Base-by-base conservation (phyloP, 495 filamentous ascomycete species). In the Aspergillus cristatus region DNA sequence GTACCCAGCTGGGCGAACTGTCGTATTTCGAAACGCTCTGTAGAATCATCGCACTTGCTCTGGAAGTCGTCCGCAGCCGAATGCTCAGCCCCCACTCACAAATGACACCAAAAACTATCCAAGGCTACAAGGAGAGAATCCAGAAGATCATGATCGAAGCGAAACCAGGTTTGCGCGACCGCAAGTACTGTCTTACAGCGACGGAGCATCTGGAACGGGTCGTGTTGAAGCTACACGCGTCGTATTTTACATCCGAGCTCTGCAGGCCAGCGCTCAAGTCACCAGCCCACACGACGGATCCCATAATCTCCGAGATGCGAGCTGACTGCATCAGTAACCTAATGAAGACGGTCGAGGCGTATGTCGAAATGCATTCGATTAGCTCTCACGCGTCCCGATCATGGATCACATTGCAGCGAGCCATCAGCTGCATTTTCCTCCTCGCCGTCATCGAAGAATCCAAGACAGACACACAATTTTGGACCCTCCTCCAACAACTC, bases 231-330 rank as follows among this genome's bases (percentile, higher is more conserved):
- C 54, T 79, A 7, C 74, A 78, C 47, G 63, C 67, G 3, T 76
- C 73, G 3, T 79, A 77, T 50, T 67, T 75, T 37, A 60, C 66
- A 10, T 78, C 75, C 10, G 74, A 78, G 50, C 68, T 79, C 38
- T 77, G 71, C 51, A 70, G 75, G 28, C 72, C 72, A 35, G 67
- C 75, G 32, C 65, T 79, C 43, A 75, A 71, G 37, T 41, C 53
- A 8, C 29, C 47, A 17, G 42, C 39, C 32, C 54, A 63, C 30
- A 18, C 54, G 8, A 48, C 53, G 18, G 56, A 67, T 18, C 57
- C 68, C 13, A 41, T 55, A 7, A 58, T 55, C 4, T 54, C 62
- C 12, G 55, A 56, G 7, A 64, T 78, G 51, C 65, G 68, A 5
- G 50, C 53, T 16, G 63, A 68, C 18, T 70, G 66, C 32, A 45